These are phyloP conservation scores for Colletotrichum karsti DNA, from an alignment of 2,329 filamentous ascomycete genomes.

Conservation along the genomic window DNA sequence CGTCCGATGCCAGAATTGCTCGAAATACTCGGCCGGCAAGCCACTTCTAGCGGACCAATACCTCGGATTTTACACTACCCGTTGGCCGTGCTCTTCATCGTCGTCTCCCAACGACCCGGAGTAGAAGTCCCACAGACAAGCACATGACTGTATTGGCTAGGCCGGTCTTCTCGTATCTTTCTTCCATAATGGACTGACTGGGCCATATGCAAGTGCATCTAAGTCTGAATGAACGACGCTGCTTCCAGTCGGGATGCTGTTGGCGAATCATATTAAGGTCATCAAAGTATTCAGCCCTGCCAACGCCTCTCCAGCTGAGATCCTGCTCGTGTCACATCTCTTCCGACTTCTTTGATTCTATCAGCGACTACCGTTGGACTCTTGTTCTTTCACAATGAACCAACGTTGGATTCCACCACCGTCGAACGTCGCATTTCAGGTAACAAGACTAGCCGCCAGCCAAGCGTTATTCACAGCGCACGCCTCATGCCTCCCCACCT, in stretches of 20 bases:
- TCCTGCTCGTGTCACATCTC: neutral
- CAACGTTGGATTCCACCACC: neutral
- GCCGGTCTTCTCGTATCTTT: no score
- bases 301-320: neutral
- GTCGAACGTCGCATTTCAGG: conserved; percentile 1
- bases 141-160: no score
- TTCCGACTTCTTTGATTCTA: neutral
- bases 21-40: neutral
- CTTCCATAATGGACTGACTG: no score
- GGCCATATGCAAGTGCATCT: no score
- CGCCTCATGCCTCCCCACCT: neutral
- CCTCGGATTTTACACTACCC: neutral
- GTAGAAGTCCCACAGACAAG: no score
- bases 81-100: neutral
- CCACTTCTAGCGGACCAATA: neutral
- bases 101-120: neutral
- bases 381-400: neutral
- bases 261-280: neutral
- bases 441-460: neutral
- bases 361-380: neutral
- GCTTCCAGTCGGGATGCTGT: neutral
- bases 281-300: neutral
- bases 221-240: no score
- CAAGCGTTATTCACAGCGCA: neutral
- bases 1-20: neutral